A percentile compares a stretch with the other conserved stretches of the same genome.
These are phyloP conservation scores for Penicillium sp. DNA, from an alignment of 2,329 filamentous ascomycete species.

Conservation along the genomic window DNA sequence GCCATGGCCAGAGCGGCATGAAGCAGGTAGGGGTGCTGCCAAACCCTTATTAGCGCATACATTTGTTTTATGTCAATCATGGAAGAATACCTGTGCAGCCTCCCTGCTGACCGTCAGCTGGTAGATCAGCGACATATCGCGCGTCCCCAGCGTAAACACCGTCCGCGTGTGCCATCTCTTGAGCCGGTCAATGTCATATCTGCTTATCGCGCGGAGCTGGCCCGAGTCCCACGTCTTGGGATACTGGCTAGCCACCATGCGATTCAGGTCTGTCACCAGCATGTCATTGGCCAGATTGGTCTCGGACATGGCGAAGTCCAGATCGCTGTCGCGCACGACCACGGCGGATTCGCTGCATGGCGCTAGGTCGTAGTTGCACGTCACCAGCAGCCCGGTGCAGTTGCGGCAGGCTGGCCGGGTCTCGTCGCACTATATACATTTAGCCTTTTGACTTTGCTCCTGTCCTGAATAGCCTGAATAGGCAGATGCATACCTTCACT, in stretches of 20 bases:
- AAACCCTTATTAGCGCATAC: conserved; percentile 26
- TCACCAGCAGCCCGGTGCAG: conserved; percentile 42
- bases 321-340: not conserved
- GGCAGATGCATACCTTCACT: conserved; percentile 16
- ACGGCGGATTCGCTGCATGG: not conserved
- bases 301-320: conserved; percentile 3
- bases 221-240: not conserved
- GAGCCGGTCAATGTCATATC: conserved; percentile 4
- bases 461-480: too few relatives aligned
- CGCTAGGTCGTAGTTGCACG: conserved; percentile 17
- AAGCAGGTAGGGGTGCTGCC: conserved; percentile 51
- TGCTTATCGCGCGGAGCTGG: not conserved
- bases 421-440: conserved; percentile 50
- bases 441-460: not conserved
- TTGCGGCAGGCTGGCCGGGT: conserved; percentile 46
- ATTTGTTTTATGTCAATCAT: conserved; percentile 31
- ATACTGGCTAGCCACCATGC: not conserved
- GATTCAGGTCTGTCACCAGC: not conserved
- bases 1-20: conserved; percentile 53
- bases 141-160: conserved; percentile 2
- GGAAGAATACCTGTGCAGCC: not conserved
- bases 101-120: not conserved
- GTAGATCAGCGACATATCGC: not conserved
- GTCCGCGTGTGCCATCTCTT: conserved; percentile 6
- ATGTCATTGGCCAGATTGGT: conserved; percentile 20